phyloP scores from a whole-genome alignment of 306 rosid species.

The Vicia villosa region DNA sequence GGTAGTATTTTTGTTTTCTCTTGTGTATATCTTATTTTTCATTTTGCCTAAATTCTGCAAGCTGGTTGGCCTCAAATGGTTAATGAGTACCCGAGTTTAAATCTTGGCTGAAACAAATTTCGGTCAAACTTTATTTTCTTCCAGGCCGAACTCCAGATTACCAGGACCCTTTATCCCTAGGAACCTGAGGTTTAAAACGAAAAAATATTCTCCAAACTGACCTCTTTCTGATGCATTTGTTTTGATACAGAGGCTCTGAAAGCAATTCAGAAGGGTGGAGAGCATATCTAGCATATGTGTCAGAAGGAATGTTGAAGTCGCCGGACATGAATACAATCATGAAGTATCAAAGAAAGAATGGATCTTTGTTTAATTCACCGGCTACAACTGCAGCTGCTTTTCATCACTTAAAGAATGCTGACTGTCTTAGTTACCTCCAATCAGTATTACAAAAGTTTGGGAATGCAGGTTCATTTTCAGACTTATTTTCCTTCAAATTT shows the following conservation, averaged over 20 bases:
- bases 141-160: not conserved
- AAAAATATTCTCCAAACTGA: not conserved
- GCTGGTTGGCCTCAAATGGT: not conserved
- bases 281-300: slow-evolving; percentile 75
- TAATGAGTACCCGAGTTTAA: not conserved
- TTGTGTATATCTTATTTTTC: not conserved
- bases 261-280: slow-evolving; percentile 65
- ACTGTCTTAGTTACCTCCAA: slow-evolving; percentile 64
- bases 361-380: slow-evolving; percentile 81
- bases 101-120: not conserved
- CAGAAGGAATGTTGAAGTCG: slow-evolving; percentile 66
- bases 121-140: not conserved
- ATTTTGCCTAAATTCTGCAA: not conserved
- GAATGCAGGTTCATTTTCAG: slow-evolving; percentile 56
- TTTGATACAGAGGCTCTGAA: slow-evolving; percentile 43
- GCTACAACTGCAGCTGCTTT: slow-evolving; percentile 80
- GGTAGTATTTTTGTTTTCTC: slow-evolving; percentile 43
- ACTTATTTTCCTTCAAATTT: not conserved
- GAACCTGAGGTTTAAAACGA: not conserved
- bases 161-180: not conserved
- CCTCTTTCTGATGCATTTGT: slow-evolving; percentile 12
- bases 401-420: slow-evolving; percentile 56
- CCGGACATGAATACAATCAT: slow-evolving; percentile 62
- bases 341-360: slow-evolving; percentile 84
- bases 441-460: slow-evolving; percentile 62